Conservation (phyloP, 192 early-diverging fungal species). For the Backusella morwellensis region DNA sequence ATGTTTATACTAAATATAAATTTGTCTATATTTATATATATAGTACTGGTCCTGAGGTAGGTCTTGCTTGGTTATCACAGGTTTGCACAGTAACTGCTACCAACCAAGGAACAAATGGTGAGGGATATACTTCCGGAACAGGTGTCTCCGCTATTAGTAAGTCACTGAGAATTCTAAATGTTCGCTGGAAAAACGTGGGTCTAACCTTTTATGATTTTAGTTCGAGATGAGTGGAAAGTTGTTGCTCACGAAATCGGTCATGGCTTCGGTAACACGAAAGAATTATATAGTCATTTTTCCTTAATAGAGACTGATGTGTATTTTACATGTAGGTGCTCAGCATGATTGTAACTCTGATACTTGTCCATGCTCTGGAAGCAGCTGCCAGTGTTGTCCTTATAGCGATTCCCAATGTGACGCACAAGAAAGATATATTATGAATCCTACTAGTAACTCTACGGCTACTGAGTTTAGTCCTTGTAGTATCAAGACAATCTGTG, state of each 20-base stretch:
- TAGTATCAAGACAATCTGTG: conserved; percentile 57
- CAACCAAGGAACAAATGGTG: conserved; percentile 2
- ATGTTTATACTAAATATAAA: neutral
- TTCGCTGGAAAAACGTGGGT: neutral
- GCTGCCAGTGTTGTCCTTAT: conserved; percentile 65
- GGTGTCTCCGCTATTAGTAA: conserved; percentile 72
- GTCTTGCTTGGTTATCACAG: conserved; percentile 84
- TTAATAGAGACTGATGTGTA: neutral
- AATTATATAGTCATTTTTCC: neutral
- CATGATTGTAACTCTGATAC: conserved; percentile 81
- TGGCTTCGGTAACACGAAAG: conserved; percentile 54
- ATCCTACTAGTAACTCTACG: conserved; percentile 63
- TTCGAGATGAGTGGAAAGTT: conserved; percentile 86
- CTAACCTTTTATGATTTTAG: conserved; percentile 1
- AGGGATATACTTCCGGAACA: conserved; percentile 71
- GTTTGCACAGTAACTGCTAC: conserved; percentile 56
- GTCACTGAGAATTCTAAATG: neutral
- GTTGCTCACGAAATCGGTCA: conserved; percentile 96
- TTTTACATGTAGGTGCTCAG: conserved; percentile 51
- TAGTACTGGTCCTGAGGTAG: conserved; percentile 74
- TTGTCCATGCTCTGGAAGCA: conserved; percentile 54
- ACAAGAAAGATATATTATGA: conserved; percentile 67
- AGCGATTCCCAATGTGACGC: conserved; percentile 69
- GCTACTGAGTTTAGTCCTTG: conserved; percentile 70
- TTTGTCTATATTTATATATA: neutral